Conservation (phyloP, 805 yeast species). For the Isabelozyma pseudorhagii region DNA sequence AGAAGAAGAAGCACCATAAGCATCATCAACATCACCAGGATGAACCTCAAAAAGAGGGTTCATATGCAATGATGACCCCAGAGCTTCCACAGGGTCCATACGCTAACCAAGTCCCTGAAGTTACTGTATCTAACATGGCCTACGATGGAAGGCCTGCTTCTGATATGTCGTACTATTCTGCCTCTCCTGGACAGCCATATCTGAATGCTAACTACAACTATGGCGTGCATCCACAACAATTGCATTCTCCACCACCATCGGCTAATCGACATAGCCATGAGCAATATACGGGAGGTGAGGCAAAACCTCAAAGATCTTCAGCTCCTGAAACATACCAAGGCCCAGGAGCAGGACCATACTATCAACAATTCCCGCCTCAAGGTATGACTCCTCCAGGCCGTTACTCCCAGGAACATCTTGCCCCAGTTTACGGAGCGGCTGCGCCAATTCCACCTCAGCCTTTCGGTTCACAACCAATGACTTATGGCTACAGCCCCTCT, state of each 20-base stretch:
- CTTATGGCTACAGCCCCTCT: constrained; percentile 3
- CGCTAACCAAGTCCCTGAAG: background rate
- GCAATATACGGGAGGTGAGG: constrained; percentile 2
- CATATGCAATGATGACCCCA: background rate
- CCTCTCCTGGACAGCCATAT: background rate
- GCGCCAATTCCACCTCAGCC: constrained; percentile 1
- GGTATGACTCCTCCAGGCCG: constrained; percentile 4
- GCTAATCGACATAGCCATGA: background rate
- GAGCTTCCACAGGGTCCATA: background rate
- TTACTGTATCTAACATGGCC: background rate
- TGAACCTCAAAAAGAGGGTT: background rate
- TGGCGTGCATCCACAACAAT: background rate
- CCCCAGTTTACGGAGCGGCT: background rate
- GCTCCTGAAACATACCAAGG: constrained; percentile 13
- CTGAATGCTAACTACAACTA: background rate
- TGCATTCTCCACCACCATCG: background rate
- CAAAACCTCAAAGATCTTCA: constrained; percentile 9
- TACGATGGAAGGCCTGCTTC: background rate
- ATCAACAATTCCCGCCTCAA: constrained; percentile 15
- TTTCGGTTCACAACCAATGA: background rate
- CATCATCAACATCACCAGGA: background rate
- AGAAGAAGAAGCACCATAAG: constrained; percentile 3
- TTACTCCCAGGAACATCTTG: background rate
- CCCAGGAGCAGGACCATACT: constrained; percentile 14
- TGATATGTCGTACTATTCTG: background rate